phyloP scores from a whole-genome alignment of 2,329 filamentous ascomycete species.

The Neonectria ditissima region DNA sequence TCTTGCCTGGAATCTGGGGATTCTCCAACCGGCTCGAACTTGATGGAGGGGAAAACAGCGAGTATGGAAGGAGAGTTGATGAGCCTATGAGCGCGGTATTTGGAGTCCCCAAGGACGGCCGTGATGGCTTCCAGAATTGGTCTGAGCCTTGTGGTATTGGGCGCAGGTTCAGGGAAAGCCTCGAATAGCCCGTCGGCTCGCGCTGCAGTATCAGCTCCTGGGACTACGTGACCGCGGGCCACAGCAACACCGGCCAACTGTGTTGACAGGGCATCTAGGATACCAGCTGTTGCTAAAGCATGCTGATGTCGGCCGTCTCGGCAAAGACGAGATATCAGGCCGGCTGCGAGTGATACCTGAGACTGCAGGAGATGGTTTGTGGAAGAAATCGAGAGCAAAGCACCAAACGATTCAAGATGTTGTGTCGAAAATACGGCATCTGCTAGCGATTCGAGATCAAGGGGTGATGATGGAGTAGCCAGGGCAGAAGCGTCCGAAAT shows the following conservation, averaged over 20 bases:
- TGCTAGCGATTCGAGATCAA: constrained; percentile 65
- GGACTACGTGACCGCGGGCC: constrained; percentile 75
- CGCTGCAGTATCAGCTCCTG: constrained; percentile 68
- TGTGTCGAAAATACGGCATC: constrained; percentile 73
- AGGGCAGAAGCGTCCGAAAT: constrained; percentile 74
- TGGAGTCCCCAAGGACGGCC: constrained; percentile 82
- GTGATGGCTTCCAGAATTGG: constrained; percentile 82
- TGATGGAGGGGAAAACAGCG: constrained; percentile 73
- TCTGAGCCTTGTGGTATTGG: constrained; percentile 69
- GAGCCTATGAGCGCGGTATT: constrained; percentile 79
- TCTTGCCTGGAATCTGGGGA: constrained; percentile 63
- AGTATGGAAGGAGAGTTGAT: constrained; percentile 76
- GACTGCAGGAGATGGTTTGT: constrained; percentile 65
- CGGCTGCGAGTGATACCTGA: constrained; percentile 71
- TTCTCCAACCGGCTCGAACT: constrained; percentile 62
- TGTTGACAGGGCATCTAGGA: constrained; percentile 82
- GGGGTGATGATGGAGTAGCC: constrained; percentile 62
- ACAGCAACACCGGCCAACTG: constrained; percentile 79
- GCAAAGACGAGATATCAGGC: constrained; percentile 70
- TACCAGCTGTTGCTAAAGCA: constrained; percentile 75
- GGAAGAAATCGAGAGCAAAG: constrained; percentile 73
- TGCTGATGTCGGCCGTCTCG: constrained; percentile 76
- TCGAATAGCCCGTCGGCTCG: constrained; percentile 66
- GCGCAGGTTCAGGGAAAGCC: constrained; percentile 71
- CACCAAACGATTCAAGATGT: constrained; percentile 71